Evolutionary conservation across 345 rosid genomes (phyloP), one percentile per base, ranked within the genome.

Genomic region (Barbarea vulgaris): DNA sequence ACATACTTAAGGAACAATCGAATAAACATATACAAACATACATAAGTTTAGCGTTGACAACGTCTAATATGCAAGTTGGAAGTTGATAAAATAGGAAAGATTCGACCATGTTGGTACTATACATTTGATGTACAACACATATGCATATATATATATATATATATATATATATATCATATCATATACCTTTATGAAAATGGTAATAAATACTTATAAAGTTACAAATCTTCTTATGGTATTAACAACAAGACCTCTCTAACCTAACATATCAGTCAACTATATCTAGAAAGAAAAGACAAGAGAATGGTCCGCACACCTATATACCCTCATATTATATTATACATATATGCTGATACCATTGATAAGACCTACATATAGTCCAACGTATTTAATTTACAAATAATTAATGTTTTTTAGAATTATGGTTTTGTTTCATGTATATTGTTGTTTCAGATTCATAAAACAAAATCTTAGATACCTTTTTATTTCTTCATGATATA

Each of bases 221-320:
- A 39, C 18, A 67, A 22, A 50, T 50, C 47, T 11, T 75, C 51
- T 39, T 46, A 4, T n/a, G n/a, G 15, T 64, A 56, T 19, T 21
- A 18, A 50, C n/a, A 64, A 77, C 61, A 70, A 19, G 48, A 72
- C 72, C 47, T 54, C 67, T 55, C 75, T 54, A 56, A 65, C 69
- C 55, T 58, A 77, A 65, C 73, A 22, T 65, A 53, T 64, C 30
- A 34, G 67, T 64, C 76, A 77, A 55, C 51, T 44, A 57, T 27
- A 54, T 17, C 21, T 7, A 21, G 14, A 64, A 36, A 13, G 12
- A 48, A 30, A 28, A 14, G 18, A 76, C 71, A 72, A 65, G 59
- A 65, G 24, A 71, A 27, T 39, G 72, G 72, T 77, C 74, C 30
- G 37, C 67, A 48, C 63, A 39, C 14, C 47, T 48, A 37, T 0